These are phyloP conservation scores for Arthrobotrys sphaeroides DNA, from an alignment of 2,329 filamentous ascomycete genomes.

Conservation along the genomic window DNA sequence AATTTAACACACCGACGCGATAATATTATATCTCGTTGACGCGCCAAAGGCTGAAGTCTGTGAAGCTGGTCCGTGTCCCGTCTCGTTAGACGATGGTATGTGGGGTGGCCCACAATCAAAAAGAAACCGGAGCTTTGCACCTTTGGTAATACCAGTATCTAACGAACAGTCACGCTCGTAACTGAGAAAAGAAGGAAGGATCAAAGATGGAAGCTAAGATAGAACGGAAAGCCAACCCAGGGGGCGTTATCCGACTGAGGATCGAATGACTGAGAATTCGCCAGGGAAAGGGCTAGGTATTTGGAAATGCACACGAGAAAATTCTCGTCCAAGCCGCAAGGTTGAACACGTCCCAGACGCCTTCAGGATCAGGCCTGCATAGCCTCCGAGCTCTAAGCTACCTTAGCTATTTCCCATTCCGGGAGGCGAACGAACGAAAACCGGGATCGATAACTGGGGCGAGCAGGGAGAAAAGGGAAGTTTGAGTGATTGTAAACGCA, in stretches of 20 bases:
- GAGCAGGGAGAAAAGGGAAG: background rate
- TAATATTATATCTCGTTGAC: slow-evolving; percentile 29
- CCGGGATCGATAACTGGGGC: background rate
- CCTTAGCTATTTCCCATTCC: slow-evolving; percentile 20
- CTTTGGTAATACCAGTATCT: slow-evolving; percentile 32
- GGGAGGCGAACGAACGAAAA: slow-evolving; percentile 29
- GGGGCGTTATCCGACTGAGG: slow-evolving; percentile 21
- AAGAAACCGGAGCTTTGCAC: slow-evolving; percentile 17
- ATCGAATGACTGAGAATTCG: slow-evolving; percentile 34
- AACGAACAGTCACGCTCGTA: slow-evolving; percentile 11
- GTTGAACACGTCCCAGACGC: slow-evolving; percentile 48
- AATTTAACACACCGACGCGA: slow-evolving; percentile 39
- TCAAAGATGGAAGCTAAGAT: background rate
- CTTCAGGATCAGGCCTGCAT: slow-evolving; percentile 47
- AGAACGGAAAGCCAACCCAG: slow-evolving; percentile 22
- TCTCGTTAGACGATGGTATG: too few species aligned
- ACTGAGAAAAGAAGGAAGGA: slow-evolving; percentile 1
- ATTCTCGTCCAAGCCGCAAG: slow-evolving; percentile 30
- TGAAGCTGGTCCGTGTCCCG: background rate
- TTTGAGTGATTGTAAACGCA: slow-evolving; percentile 4
- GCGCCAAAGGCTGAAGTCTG: slow-evolving; percentile 19
- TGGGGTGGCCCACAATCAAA: slow-evolving; percentile 26
- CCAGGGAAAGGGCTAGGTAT: slow-evolving; percentile 19
- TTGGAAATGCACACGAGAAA: slow-evolving; percentile 30
- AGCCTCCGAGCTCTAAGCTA: slow-evolving; percentile 22